phyloP scores from a whole-genome alignment of 768 basidiomycete genomes.

The Postia placenta region DNA sequence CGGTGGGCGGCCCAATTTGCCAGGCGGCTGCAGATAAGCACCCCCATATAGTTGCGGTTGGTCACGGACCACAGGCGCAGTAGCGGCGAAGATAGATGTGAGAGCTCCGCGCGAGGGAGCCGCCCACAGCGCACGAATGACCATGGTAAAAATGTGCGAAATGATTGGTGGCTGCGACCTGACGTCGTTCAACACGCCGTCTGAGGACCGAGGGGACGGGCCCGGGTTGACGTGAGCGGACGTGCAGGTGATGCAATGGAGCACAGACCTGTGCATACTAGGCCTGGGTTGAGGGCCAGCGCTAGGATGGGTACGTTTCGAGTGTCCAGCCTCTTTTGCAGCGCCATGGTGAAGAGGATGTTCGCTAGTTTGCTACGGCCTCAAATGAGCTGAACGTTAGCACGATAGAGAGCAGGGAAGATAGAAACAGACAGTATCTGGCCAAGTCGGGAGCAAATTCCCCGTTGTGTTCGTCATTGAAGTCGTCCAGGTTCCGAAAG shows the following conservation, averaged over 20 bases:
- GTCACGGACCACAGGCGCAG: constrained; percentile 15
- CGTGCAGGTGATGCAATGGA: too few relatives aligned
- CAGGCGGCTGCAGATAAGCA: constrained; percentile 31
- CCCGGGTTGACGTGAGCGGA: too few relatives aligned
- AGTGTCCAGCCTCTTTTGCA: constrained; percentile 22
- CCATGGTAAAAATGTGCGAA: constrained; percentile 8
- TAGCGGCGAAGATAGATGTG: constrained; percentile 17
- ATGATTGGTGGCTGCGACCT: constrained; percentile 9
- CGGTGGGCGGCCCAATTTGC: constrained; percentile 22
- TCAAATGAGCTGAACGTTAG: too few relatives aligned
- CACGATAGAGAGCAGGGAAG: too few relatives aligned
- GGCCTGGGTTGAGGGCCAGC: constrained; percentile 30
- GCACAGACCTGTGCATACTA: constrained; percentile 24
- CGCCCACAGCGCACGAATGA: constrained; percentile 8
- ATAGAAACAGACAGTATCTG: constrained; percentile 8
- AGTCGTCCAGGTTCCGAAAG: constrained; percentile 26
- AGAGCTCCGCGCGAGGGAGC: constrained; percentile 14
- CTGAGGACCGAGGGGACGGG: not conserved
- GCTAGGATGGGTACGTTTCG: constrained; percentile 25
- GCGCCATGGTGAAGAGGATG: constrained; percentile 19
- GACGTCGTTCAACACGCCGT: constrained; percentile 13
- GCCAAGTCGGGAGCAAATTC: constrained; percentile 8
- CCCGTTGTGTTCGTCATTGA: constrained; percentile 26
- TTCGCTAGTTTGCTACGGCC: constrained; percentile 17
- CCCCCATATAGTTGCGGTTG: constrained; percentile 30